Percentiles rank a stretch among this genome's conserved stretches.
phyloP scores from a whole-genome alignment of 192 early-diverging fungal species.

The Coemansia sp. region DNA sequence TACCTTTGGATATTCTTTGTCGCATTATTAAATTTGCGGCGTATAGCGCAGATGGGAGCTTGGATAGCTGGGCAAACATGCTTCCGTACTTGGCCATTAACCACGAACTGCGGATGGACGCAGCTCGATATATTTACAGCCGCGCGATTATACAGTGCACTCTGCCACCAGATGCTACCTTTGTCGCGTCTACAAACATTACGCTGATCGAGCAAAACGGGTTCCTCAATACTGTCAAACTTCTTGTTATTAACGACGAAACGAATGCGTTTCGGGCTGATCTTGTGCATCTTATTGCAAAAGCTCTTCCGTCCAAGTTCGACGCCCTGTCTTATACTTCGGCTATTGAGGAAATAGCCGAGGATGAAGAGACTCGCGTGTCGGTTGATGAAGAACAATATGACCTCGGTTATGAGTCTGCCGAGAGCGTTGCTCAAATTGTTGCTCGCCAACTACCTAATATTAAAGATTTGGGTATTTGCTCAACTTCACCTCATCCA shows the following conservation, averaged over 20 bases:
- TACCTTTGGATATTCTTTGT: background rate
- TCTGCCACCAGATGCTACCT: background rate
- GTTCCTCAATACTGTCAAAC: background rate
- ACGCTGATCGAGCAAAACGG: background rate
- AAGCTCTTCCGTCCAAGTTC: background rate
- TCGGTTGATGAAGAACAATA: background rate
- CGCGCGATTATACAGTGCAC: background rate
- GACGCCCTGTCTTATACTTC: background rate
- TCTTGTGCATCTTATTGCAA: background rate
- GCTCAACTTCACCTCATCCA: background rate
- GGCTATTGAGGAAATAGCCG: background rate
- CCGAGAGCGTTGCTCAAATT: no score
- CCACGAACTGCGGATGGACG: background rate
- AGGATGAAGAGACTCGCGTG: background rate
- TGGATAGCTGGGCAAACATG: background rate
- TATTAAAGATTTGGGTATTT: background rate
- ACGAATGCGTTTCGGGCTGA: background rate
- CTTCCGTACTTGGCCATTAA: background rate
- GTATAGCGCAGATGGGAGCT: background rate
- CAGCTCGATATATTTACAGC: background rate
- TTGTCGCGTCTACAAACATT: background rate
- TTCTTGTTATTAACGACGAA: background rate
- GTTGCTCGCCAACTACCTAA: no score
- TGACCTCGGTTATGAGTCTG: no score
- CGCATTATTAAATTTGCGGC: background rate